These are phyloP conservation scores for Fusarium sublunatum DNA, from an alignment of 2,329 filamentous ascomycete species.

Conservation along the genomic window DNA sequence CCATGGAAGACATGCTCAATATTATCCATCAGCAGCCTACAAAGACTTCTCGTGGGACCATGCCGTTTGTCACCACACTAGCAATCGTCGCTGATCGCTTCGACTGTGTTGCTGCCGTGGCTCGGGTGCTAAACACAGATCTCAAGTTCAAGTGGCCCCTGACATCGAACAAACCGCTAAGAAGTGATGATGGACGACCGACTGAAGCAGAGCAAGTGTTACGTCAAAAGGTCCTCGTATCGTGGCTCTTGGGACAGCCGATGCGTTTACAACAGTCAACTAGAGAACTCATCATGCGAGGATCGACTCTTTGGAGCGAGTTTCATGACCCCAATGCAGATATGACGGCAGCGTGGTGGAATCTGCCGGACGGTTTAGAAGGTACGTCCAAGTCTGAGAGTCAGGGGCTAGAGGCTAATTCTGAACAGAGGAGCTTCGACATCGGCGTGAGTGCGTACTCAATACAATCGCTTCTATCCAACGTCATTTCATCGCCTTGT, in stretches of 20 bases:
- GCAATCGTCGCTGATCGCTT: conserved; percentile 80
- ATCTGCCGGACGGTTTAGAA: conserved; percentile 76
- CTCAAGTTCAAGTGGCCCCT: conserved; percentile 67
- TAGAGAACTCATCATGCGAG: conserved; percentile 73
- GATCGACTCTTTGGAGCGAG: conserved; percentile 68
- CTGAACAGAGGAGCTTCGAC: conserved; percentile 69
- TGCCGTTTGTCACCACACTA: conserved; percentile 73
- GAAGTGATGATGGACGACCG: conserved; percentile 52
- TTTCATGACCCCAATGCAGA: conserved; percentile 50
- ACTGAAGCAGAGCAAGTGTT: conserved; percentile 70
- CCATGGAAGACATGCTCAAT: conserved; percentile 75
- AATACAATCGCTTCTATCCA: conserved; percentile 77
- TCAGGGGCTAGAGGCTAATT: conserved; percentile 16
- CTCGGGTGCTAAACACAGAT: conserved; percentile 62
- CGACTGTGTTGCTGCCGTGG: conserved; percentile 69
- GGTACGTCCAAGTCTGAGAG: conserved; percentile 53
- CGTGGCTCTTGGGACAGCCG: conserved; percentile 72
- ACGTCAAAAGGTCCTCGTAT: conserved; percentile 76
- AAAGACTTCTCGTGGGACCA: conserved; percentile 57
- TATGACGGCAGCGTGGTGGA: conserved; percentile 72
- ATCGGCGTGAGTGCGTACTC: conserved; percentile 73
- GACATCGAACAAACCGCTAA: conserved; percentile 54
- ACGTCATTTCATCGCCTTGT: conserved; percentile 73
- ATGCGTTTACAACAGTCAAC: conserved; percentile 70
- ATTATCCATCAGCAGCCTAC: conserved; percentile 69